These are phyloP conservation scores for Schwanniomyces polymorphus DNA, from an alignment of 805 yeast species.

Conservation along the genomic window DNA sequence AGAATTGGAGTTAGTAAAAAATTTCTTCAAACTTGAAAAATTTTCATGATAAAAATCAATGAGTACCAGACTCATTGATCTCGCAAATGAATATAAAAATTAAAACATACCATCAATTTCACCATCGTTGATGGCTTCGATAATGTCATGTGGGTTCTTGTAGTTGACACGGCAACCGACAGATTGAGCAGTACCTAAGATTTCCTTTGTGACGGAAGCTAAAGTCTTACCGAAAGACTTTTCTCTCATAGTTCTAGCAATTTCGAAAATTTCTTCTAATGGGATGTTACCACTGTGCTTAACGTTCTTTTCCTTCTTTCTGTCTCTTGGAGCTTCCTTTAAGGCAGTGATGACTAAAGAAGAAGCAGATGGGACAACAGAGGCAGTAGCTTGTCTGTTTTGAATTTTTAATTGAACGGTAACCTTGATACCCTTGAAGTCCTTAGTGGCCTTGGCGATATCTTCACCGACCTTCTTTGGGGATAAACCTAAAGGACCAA, in stretches of 20 bases:
- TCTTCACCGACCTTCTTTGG: slow-evolving; percentile 99
- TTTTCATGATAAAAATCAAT: slow-evolving; percentile 8
- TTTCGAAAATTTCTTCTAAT: slow-evolving; percentile 92
- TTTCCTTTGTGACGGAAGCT: slow-evolving; percentile 97
- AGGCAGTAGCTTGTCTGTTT: slow-evolving; percentile 99
- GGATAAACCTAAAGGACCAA: slow-evolving; percentile 99
- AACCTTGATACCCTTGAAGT: slow-evolving; percentile 98
- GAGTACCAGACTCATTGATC: slow-evolving; percentile 16
- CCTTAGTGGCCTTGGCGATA: slow-evolving; percentile 99
- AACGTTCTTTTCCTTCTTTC: slow-evolving; percentile 99
- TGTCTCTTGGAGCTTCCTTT: slow-evolving; percentile 99
- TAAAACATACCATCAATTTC: slow-evolving; percentile 67
- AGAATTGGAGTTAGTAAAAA: slow-evolving; percentile 12
- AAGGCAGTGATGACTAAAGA: slow-evolving; percentile 98
- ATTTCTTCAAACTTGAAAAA: background rate
- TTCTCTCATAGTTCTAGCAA: slow-evolving; percentile 96
- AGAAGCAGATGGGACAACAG: slow-evolving; percentile 99
- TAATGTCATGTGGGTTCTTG: slow-evolving; percentile 98
- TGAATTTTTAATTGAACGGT: slow-evolving; percentile 98
- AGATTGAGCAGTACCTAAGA: slow-evolving; percentile 99
- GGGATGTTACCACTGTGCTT: slow-evolving; percentile 99
- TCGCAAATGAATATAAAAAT: slow-evolving; percentile 20
- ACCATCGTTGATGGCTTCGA: slow-evolving; percentile 98
- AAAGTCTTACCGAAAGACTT: slow-evolving; percentile 98
- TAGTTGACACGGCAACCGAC: slow-evolving; percentile 99